Percentiles rank a stretch among this genome's conserved stretches.
Evolutionary conservation across 2,329 filamentous ascomycete genomes (phyloP).

Genomic region (Sarocladiaceae sp.): DNA sequence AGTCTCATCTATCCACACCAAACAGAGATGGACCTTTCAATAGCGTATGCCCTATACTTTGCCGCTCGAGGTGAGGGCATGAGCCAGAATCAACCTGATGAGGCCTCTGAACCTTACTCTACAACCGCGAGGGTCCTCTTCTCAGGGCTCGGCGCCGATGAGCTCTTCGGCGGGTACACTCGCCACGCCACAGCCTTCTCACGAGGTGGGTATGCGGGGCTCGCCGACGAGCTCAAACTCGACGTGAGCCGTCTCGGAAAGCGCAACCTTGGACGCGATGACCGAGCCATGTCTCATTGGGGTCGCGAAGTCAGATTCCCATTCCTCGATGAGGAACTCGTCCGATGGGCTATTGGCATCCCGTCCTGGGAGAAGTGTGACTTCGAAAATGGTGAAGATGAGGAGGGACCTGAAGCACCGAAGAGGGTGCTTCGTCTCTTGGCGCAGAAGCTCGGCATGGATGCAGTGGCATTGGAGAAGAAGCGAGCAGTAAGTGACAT

Average conservation of each 20-base stretch:
- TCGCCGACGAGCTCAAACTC: constrained; percentile 78
- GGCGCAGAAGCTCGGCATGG: constrained; percentile 70
- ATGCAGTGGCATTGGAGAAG: constrained; percentile 73
- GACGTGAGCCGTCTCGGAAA: constrained; percentile 84
- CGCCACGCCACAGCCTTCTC: constrained; percentile 76
- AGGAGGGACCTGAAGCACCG: constrained; percentile 20
- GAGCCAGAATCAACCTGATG: constrained; percentile 27
- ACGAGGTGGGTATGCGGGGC: constrained; percentile 62
- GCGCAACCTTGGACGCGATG: constrained; percentile 92
- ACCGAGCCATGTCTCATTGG: constrained; percentile 87
- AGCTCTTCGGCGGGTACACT: constrained; percentile 90
- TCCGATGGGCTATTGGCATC: constrained; percentile 71
- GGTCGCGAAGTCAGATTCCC: constrained; percentile 86
- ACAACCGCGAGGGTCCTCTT: constrained; percentile 79
- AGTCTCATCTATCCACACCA: constrained; percentile 87
- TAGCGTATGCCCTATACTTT: constrained; percentile 91
- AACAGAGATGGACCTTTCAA: constrained; percentile 98
- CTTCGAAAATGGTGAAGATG: constrained; percentile 52
- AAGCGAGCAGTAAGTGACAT: constrained; percentile 73
- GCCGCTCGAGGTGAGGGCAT: constrained; percentile 69
- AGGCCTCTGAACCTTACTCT: constrained; percentile 43
- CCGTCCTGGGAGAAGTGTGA: constrained; percentile 86
- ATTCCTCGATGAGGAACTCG: constrained; percentile 80
- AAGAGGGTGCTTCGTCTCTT: constrained; percentile 79
- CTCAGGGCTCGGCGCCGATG: constrained; percentile 91